Percentiles rank a stretch among this genome's conserved stretches.
These are phyloP conservation scores for Filobasidium floriforme DNA, from an alignment of 768 basidiomycete species.

Conservation along the genomic window DNA sequence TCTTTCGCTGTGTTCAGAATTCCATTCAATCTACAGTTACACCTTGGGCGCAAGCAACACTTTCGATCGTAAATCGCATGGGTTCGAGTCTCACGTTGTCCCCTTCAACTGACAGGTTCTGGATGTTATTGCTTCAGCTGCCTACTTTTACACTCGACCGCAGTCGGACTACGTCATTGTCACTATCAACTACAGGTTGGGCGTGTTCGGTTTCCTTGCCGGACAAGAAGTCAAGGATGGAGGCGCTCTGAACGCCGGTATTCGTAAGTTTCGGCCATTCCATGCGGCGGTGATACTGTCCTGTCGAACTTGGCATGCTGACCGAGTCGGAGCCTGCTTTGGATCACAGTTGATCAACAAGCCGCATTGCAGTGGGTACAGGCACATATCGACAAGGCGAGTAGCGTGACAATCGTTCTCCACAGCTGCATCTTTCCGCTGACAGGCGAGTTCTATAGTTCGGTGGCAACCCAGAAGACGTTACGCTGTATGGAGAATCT, in stretches of 20 bases:
- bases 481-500: slow-evolving; percentile 56
- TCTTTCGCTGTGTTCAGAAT: too few relatives aligned
- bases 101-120: neutral
- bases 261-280: too few relatives aligned
- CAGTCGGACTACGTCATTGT: slow-evolving; percentile 20
- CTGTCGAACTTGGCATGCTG: too few relatives aligned
- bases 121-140: neutral
- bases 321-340: neutral
- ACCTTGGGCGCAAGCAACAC: slow-evolving; percentile 28
- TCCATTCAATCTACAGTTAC: neutral
- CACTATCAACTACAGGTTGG: slow-evolving; percentile 28
- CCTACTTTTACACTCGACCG: slow-evolving; percentile 4
- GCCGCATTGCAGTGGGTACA: slow-evolving; percentile 52
- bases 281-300: too few relatives aligned
- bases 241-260: slow-evolving; percentile 51
- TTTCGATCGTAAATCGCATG: neutral
- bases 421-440: neutral
- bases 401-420: neutral
- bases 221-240: slow-evolving; percentile 32
- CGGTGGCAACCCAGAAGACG: slow-evolving; percentile 53
- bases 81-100: neutral
- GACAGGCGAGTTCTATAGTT: slow-evolving; percentile 44
- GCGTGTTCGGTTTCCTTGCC: slow-evolving; percentile 27
- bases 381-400: slow-evolving; percentile 47
- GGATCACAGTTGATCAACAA: slow-evolving; percentile 19